Evolutionary conservation across 2,329 filamentous ascomycete species (phyloP).

Genomic region (Herpotrichia juniperi): DNA sequence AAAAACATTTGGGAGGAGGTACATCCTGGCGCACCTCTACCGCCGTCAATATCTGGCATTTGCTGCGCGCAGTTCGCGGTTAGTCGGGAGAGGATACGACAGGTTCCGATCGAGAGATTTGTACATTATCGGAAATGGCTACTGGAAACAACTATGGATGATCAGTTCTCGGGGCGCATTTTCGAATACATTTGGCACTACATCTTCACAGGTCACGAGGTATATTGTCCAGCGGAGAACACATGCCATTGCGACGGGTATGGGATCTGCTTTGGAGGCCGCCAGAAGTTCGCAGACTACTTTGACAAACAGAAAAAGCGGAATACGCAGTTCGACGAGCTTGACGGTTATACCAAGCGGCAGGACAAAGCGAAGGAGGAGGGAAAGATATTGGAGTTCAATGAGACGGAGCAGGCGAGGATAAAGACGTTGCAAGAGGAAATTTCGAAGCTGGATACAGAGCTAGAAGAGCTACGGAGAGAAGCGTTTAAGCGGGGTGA

Average conservation of each 20-base stretch:
- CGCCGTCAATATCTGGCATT: slow-evolving; percentile 48
- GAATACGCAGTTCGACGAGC: slow-evolving; percentile 47
- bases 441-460: slow-evolving; percentile 30
- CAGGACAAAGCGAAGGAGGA: slow-evolving; percentile 40
- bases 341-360: slow-evolving; percentile 48
- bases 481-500: slow-evolving; percentile 42
- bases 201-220: slow-evolving; percentile 47
- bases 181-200: slow-evolving; percentile 51
- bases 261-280: slow-evolving; percentile 65
- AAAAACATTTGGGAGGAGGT: slow-evolving; percentile 46
- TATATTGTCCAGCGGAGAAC: slow-evolving; percentile 47
- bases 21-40: slow-evolving; percentile 49
- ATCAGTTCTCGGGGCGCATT: slow-evolving; percentile 45
- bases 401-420: slow-evolving; percentile 23
- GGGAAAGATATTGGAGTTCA: slow-evolving; percentile 25
- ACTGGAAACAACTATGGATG: slow-evolving; percentile 42
- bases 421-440: slow-evolving; percentile 27
- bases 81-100: slow-evolving; percentile 53
- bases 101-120: slow-evolving; percentile 58
- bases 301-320: slow-evolving; percentile 53
- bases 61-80: slow-evolving; percentile 66
- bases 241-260: slow-evolving; percentile 68
- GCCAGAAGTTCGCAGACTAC: slow-evolving; percentile 56
- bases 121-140: slow-evolving; percentile 61
- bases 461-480: slow-evolving; percentile 33